Conservation (phyloP, 306 rosid genomes). For the Trifolium dubium region DNA sequence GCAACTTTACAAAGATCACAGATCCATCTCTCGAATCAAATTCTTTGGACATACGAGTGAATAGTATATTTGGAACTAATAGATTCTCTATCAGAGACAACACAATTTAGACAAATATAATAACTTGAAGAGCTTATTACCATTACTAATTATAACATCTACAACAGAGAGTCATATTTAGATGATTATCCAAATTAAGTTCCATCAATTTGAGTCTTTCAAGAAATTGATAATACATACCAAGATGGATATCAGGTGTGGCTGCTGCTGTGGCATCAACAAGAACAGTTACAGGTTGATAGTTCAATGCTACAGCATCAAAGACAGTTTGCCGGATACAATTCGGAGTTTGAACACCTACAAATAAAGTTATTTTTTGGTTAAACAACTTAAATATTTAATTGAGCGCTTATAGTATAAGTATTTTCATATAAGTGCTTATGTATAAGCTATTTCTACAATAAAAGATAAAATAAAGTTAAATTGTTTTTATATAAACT, state of each 20-base stretch:
- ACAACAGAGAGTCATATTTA: neutral
- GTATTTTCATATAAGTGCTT: too few species aligned
- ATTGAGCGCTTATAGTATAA: neutral
- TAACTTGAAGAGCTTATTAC: neutral
- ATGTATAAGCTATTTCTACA: too few species aligned
- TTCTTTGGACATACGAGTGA: neutral
- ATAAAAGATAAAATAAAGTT: too few species aligned
- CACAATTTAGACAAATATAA: neutral
- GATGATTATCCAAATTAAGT: constrained; percentile 5
- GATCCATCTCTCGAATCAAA: neutral
- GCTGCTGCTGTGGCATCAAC: constrained; percentile 95
- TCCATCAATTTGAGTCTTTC: neutral
- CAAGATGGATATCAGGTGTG: constrained; percentile 68
- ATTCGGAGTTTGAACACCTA: constrained; percentile 97
- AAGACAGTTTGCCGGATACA: constrained; percentile 90
- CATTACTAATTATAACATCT: neutral
- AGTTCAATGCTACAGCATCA: constrained; percentile 89
- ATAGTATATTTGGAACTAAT: neutral
- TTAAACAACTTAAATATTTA: neutral
- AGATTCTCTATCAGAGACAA: constrained; percentile 4
- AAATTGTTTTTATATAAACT: too few species aligned
- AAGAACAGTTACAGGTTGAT: constrained; percentile 68
- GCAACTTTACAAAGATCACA: constrained; percentile 10
- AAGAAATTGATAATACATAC: constrained; percentile 49
- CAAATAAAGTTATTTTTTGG: neutral